Percentiles rank a stretch among this genome's conserved stretches.
phyloP scores from a whole-genome alignment of 2,329 filamentous ascomycete species.

The Beauveria scarabaeidicola region DNA sequence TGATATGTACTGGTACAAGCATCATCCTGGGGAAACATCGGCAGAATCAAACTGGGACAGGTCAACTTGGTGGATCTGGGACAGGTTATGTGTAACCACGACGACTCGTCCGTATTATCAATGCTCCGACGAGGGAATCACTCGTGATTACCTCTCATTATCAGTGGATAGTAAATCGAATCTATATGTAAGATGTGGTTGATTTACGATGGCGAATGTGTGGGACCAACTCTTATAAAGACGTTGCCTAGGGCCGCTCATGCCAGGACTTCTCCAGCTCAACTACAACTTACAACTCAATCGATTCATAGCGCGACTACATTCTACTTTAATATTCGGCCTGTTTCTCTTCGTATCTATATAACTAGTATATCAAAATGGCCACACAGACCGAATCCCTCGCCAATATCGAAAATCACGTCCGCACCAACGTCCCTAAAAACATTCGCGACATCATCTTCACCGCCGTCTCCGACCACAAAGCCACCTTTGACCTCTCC shows the following conservation, averaged over 20 bases:
- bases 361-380: slow-evolving; percentile 6
- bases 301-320: neutral
- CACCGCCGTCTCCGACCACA: slow-evolving; percentile 6
- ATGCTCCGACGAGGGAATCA: too few species aligned
- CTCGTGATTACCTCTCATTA: neutral
- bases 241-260: neutral
- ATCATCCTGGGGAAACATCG: too few species aligned
- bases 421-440: slow-evolving; percentile 6
- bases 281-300: neutral
- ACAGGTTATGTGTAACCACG: too few species aligned
- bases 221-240: neutral
- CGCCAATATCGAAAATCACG: neutral
- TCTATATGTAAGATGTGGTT: neutral
- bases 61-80: too few species aligned
- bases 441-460: slow-evolving; percentile 3
- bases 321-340: neutral
- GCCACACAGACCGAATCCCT: slow-evolving; percentile 8
- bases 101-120: too few species aligned
- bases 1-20: too few species aligned
- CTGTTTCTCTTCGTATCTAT: neutral
- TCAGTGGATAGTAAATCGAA: neutral
- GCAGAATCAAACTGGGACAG: too few species aligned
- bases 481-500: slow-evolving; percentile 17
- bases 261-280: neutral
- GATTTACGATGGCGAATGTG: too few species aligned